Percentiles rank a stretch among this genome's conserved stretches.
These are phyloP conservation scores for Colletotrichum higginsianum DNA, from an alignment of 2,329 filamentous ascomycete genomes.

Conservation along the genomic window DNA sequence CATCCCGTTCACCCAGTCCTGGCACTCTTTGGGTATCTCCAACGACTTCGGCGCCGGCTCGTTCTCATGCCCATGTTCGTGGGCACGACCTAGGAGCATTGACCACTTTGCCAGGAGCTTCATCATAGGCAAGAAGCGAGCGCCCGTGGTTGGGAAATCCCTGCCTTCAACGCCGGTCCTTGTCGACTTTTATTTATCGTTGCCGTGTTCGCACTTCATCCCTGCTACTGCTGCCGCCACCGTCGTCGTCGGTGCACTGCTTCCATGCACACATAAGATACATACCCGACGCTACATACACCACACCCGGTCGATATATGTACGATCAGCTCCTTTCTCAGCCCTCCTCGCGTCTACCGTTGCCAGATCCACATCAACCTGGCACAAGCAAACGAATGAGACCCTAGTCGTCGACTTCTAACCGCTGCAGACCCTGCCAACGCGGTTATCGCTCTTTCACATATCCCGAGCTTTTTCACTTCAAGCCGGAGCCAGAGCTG, in stretches of 20 bases:
- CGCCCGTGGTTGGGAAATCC: slow-evolving; percentile 3
- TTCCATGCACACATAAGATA: slow-evolving; percentile 13
- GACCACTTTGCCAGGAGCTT: slow-evolving; percentile 4
- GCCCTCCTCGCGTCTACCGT: slow-evolving; percentile 42
- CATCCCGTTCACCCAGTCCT: slow-evolving; percentile 10
- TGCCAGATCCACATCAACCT: slow-evolving; percentile 42
- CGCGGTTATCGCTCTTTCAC: slow-evolving; percentile 19
- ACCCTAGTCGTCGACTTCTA: slow-evolving; percentile 53
- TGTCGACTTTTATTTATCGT: slow-evolving; percentile 26
- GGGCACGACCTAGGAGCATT: slow-evolving; percentile 7
- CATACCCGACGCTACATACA: slow-evolving; percentile 14
- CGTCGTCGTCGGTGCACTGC: slow-evolving; percentile 5
- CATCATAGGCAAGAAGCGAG: slow-evolving; percentile 14
- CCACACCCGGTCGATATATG: slow-evolving; percentile 9
- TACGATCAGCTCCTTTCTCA: slow-evolving; percentile 7
- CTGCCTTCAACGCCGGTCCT: slow-evolving; percentile 19
- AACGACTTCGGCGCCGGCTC: slow-evolving; percentile 2
- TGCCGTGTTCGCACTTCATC: slow-evolving; percentile 19
- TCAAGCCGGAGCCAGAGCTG: slow-evolving; percentile 15
- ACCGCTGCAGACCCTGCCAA: slow-evolving; percentile 51
- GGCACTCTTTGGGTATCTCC: slow-evolving; percentile 13
- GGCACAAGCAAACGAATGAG: slow-evolving; percentile 55
- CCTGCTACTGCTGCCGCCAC: slow-evolving; percentile 19
- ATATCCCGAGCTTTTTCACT: slow-evolving; percentile 46
- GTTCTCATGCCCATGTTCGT: slow-evolving; percentile 6